Base-by-base conservation (phyloP, 768 basidiomycete species). In the Lentinula boryana region DNA sequence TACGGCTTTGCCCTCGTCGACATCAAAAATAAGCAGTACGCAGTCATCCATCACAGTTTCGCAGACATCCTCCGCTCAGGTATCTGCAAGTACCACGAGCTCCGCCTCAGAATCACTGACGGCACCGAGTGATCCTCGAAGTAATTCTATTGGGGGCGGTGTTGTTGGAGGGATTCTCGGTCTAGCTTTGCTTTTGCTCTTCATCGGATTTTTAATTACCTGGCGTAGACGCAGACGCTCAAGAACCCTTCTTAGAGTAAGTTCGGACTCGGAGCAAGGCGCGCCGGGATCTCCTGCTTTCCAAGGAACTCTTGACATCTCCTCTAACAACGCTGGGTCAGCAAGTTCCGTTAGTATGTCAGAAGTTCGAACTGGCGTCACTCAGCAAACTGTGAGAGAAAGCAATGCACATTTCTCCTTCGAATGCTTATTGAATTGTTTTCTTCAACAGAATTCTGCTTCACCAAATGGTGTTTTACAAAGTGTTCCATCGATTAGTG, bases 101-200 rank as follows among this genome's bases (percentile, higher is more conserved):
- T 5, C 65, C 5, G 52, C 38, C 12, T 3, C 68, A 23, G 33
- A 53, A 32, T 61, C 70, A 32, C 66, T 72, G 0, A 58, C 6
- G 32, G 58, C 38, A 10, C 49, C 23, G 38, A 62, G 46, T 49
- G 65, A 52, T 63, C 41, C 21, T 49, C 63, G 62, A 40, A 63
- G 60, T 59, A 72, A 76, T 65, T 67, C 68, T 8, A 86, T 88
- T 40, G 84, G 81, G 0, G 87, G 86, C 43, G 86, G 87, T n/a
- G 81, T 83, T 6, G 75, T 86, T 5, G 84, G 84, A 3, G 84
- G 80, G 13, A 61, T 87, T 0, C 75, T 82, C 31, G 75, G 69
- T n/a, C 60, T 82, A 18, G 79, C 75, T 7, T 63, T 80, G 49
- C 70, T 85, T 12, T 76, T 66, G 4, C 79, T 69, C 1, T 60